A percentile compares a stretch with the other conserved stretches of the same genome.
Conservation (phyloP, 768 basidiomycete species). For the Strobilomyces confusus region DNA sequence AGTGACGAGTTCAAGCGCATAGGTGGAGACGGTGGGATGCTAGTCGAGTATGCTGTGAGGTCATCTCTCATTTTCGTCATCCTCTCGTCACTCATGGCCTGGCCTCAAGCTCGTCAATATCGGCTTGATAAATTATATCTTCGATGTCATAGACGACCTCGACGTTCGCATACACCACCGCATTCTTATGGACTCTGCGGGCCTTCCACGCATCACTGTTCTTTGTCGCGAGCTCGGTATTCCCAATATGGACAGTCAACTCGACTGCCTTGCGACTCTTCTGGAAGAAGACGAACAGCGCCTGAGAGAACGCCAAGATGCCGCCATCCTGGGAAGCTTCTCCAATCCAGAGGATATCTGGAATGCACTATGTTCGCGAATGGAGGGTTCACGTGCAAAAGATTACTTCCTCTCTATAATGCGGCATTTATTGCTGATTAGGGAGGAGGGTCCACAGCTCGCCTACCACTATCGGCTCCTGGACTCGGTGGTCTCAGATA, state of each 20-base stretch:
- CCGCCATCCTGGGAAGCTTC: constrained; percentile 71
- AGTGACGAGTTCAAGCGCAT: constrained; percentile 81
- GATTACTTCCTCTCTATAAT: constrained; percentile 91
- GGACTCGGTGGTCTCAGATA: constrained; percentile 82
- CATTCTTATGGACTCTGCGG: constrained; percentile 84
- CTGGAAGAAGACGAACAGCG: constrained; percentile 74
- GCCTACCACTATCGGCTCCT: constrained; percentile 89
- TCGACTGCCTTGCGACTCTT: constrained; percentile 53
- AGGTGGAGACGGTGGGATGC: constrained; percentile 58
- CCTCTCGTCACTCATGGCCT: constrained; percentile 11
- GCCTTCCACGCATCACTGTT: constrained; percentile 67
- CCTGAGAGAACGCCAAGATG: constrained; percentile 70
- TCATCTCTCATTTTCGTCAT: not conserved
- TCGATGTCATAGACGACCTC: constrained; percentile 66
- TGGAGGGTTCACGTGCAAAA: constrained; percentile 72
- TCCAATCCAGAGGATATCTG: constrained; percentile 84
- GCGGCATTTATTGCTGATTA: constrained; percentile 88
- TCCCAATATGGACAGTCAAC: constrained; percentile 58
- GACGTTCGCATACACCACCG: constrained; percentile 85
- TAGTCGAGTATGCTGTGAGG: constrained; percentile 86
- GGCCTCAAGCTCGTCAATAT: constrained; percentile 47
- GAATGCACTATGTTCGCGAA: constrained; percentile 71
- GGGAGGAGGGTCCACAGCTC: constrained; percentile 80
- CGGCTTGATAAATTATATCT: constrained; percentile 64
- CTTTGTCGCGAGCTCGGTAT: constrained; percentile 67